These are phyloP conservation scores for Salmacisia buchloeana DNA, from an alignment of 1,284 basidiomycete genomes.

Conservation along the genomic window DNA sequence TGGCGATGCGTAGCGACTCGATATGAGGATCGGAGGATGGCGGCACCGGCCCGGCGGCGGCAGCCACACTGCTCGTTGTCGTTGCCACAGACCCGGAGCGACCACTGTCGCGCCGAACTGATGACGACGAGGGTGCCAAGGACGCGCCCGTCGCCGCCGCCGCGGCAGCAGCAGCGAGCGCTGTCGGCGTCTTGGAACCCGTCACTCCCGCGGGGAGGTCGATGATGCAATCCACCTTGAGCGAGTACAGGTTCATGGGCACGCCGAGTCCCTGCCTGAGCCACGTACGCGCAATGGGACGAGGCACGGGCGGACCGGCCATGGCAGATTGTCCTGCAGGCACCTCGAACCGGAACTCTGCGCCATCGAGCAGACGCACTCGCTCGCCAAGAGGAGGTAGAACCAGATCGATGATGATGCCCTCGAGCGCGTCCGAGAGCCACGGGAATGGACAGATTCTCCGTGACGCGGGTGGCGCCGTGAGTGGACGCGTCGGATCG, in stretches of 20 bases:
- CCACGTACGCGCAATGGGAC: neutral
- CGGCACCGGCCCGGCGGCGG: too few relatives aligned
- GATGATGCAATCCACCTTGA: conserved; percentile 6
- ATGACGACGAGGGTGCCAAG: too few relatives aligned
- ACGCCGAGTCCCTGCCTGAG: neutral
- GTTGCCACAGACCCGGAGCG: too few relatives aligned
- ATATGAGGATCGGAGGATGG: too few relatives aligned
- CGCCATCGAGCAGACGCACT: neutral
- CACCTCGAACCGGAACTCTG: conserved; percentile 3
- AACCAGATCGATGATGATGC: neutral
- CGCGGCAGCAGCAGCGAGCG: neutral
- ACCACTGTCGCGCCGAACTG: too few relatives aligned
- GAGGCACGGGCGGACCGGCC: neutral
- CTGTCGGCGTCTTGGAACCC: neutral
- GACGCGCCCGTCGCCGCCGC: too few relatives aligned
- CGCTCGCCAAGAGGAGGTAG: neutral
- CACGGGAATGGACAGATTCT: neutral
- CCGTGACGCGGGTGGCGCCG: neutral
- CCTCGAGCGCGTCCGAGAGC: neutral
- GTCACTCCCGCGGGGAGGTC: neutral
- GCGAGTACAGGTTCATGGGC: neutral
- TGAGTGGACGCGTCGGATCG: neutral
- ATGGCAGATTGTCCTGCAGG: neutral
- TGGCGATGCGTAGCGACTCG: neutral
- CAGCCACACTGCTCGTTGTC: too few relatives aligned